A percentile compares a stretch with the other conserved stretches of the same genome.
Evolutionary conservation across 345 rosid species (phyloP).

Genomic region (Ceriops decandra): DNA sequence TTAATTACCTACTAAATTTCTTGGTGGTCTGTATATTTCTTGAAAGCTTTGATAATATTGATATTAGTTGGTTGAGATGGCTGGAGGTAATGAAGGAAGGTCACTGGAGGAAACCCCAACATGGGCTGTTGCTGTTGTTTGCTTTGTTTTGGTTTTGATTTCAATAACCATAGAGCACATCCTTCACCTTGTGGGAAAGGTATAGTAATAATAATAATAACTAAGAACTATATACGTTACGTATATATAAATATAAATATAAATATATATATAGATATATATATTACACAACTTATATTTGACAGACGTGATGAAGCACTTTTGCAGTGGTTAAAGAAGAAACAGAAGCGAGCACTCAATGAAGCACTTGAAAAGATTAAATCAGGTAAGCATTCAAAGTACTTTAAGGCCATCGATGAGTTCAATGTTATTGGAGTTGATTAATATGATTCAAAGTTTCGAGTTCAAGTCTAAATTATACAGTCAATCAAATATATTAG

Average conservation of each 20-base stretch:
- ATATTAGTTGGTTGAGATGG: conserved; percentile 28
- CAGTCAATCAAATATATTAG: too few species aligned
- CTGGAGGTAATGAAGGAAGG: conserved; percentile 39
- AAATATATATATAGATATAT: too few species aligned
- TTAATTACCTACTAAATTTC: too few species aligned
- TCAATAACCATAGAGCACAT: conserved; percentile 50
- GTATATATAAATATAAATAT: too few species aligned
- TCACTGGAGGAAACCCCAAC: conserved; percentile 63
- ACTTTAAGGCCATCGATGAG: background rate
- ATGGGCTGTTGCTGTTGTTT: conserved; percentile 68
- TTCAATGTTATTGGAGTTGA: too few species aligned
- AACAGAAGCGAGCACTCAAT: conserved; percentile 22
- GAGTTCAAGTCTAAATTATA: too few species aligned
- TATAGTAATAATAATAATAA: conserved; percentile 1
- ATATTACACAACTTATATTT: too few species aligned
- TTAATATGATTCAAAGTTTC: too few species aligned
- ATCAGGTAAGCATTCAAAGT: conserved; percentile 10
- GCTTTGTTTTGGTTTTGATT: conserved; percentile 46
- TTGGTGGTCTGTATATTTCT: too few species aligned
- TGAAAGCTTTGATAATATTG: too few species aligned
- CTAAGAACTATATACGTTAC: background rate
- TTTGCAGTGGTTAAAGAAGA: conserved; percentile 26
- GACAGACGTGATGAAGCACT: background rate
- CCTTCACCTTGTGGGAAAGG: conserved; percentile 62
- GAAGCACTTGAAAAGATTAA: conserved; percentile 33